phyloP scores from a whole-genome alignment of 2,329 filamentous ascomycete genomes.

The Botryosphaeria dothidea region DNA sequence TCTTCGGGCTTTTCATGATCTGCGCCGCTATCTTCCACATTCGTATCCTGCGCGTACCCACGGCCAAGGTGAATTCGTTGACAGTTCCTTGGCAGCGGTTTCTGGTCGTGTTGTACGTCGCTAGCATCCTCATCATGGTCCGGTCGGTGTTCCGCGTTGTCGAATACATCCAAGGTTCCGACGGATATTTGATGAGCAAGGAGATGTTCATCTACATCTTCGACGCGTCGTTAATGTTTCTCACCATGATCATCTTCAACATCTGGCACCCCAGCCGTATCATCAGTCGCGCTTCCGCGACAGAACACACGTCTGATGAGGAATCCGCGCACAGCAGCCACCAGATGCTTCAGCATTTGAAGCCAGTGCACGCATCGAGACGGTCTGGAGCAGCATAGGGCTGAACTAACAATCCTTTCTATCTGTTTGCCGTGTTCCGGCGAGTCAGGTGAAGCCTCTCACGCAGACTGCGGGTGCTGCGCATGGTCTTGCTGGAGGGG shows the following conservation, averaged over 20 bases:
- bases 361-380: slow-evolving; percentile 1
- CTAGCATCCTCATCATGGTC: slow-evolving; percentile 50
- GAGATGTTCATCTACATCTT: slow-evolving; percentile 52
- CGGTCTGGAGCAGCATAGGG: neutral
- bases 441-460: slow-evolving; percentile 15
- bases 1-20: slow-evolving; percentile 53
- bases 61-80: neutral
- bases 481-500: slow-evolving; percentile 11
- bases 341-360: slow-evolving; percentile 9
- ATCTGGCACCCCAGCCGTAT: slow-evolving; percentile 39
- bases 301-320: neutral
- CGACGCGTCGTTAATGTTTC: slow-evolving; percentile 48
- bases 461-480: slow-evolving; percentile 17
- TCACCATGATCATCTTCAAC: slow-evolving; percentile 44
- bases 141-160: slow-evolving; percentile 51
- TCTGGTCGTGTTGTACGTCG: slow-evolving; percentile 46
- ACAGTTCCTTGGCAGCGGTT: slow-evolving; percentile 30
- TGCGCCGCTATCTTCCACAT: slow-evolving; percentile 31
- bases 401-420: neutral
- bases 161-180: slow-evolving; percentile 50
- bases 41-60: slow-evolving; percentile 26
- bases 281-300: neutral
- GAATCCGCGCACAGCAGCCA: slow-evolving; percentile 6
- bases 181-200: slow-evolving; percentile 46
- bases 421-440: slow-evolving; percentile 1